Conservation (phyloP, 2,329 filamentous ascomycete species). For the Blastomyces parvus region DNA sequence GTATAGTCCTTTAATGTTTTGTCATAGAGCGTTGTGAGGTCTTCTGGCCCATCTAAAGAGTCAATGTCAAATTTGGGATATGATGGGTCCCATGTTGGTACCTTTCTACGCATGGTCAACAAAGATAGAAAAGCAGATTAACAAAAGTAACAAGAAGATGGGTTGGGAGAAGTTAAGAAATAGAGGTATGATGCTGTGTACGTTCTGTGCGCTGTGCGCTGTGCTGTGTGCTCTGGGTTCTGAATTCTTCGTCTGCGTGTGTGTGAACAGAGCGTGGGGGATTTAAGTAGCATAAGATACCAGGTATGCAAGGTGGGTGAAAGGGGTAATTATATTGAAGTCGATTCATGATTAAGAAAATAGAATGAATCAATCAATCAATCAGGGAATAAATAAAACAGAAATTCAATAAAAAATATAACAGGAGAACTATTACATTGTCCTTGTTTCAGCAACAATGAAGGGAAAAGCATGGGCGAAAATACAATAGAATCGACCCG, state of each 20-base stretch:
- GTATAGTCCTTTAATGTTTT: constrained; percentile 9
- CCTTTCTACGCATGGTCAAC: background rate
- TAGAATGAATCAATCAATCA: background rate
- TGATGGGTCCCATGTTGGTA: background rate
- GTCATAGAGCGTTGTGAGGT: constrained; percentile 9
- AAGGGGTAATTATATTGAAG: background rate
- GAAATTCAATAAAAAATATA: background rate
- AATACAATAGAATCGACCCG: background rate
- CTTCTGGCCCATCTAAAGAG: background rate
- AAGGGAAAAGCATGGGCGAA: background rate
- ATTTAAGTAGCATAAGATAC: background rate
- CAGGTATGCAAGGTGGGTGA: background rate
- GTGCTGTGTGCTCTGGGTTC: too few relatives aligned
- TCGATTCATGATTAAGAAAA: background rate
- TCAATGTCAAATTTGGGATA: background rate
- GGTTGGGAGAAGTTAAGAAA: too few relatives aligned
- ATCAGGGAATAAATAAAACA: background rate
- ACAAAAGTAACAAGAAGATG: background rate
- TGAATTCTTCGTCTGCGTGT: background rate
- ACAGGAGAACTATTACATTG: background rate
- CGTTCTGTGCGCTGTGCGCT: too few relatives aligned
- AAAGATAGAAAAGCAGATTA: background rate
- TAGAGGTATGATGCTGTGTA: too few relatives aligned
- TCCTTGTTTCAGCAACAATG: background rate
- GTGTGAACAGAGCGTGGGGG: background rate